Conservation (phyloP, 2,329 filamentous ascomycete genomes). For the Sclerotinia minor region DNA sequence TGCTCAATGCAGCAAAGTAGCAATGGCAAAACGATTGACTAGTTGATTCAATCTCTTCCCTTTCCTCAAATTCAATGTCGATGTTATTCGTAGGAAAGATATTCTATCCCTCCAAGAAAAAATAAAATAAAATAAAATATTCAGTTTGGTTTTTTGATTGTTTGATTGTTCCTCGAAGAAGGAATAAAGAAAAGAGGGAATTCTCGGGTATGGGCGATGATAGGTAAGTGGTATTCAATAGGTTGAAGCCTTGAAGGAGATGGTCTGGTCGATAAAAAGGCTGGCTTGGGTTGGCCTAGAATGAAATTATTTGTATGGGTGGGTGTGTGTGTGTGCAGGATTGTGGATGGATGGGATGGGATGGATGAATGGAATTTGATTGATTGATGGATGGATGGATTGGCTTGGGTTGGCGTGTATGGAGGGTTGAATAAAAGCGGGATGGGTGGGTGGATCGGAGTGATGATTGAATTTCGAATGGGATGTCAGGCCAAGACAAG, state of each 20-base stretch:
- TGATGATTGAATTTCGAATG: slow-evolving; percentile 4
- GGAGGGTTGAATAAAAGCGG: background rate
- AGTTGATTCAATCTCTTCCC: background rate
- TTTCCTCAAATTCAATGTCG: background rate
- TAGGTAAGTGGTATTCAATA: background rate
- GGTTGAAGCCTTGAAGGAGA: background rate
- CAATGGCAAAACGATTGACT: background rate
- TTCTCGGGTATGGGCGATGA: background rate
- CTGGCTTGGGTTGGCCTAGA: slow-evolving; percentile 9
- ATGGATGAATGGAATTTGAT: no score
- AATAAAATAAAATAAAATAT: background rate
- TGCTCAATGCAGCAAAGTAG: slow-evolving; percentile 13
- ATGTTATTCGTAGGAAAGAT: background rate
- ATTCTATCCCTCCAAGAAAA: background rate
- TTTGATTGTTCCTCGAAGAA: background rate
- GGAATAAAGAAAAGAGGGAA: background rate
- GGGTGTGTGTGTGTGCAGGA: background rate
- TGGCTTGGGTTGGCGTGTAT: no score
- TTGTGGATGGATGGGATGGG: background rate
- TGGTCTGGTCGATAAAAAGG: background rate
- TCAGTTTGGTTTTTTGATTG: background rate
- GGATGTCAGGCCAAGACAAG: background rate
- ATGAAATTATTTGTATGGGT: background rate
- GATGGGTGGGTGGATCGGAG: background rate
- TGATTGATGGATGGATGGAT: no score